phyloP scores from a whole-genome alignment of 805 yeast genomes.

The Myxozyma melibiosi region DNA sequence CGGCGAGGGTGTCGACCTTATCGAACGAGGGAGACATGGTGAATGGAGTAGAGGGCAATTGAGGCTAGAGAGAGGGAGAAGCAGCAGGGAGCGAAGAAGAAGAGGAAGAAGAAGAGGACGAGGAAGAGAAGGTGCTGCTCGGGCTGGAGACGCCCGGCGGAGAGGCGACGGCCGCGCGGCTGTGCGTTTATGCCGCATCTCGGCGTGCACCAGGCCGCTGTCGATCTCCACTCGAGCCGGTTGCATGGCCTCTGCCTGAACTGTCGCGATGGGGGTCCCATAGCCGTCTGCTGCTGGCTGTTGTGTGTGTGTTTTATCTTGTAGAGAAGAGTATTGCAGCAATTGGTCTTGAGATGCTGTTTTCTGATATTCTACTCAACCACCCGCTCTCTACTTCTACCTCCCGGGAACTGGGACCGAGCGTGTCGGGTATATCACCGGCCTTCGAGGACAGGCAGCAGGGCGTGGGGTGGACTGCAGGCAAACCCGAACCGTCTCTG shows the following conservation, averaged over 20 bases:
- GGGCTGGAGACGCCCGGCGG: conserved; percentile 29
- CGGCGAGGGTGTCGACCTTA: conserved; percentile 71
- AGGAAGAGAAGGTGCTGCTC: conserved; percentile 4
- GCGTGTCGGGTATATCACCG: no score
- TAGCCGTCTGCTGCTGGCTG: neutral
- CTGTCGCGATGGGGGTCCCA: neutral
- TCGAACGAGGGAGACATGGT: conserved; percentile 42
- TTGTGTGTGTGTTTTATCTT: no score
- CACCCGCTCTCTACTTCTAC: no score
- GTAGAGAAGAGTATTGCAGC: no score
- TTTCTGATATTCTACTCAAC: no score
- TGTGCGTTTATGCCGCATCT: conserved; percentile 2
- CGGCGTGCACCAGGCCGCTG: conserved; percentile 3
- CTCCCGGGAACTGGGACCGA: no score
- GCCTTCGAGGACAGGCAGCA: no score
- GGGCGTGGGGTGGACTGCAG: no score
- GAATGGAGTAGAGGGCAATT: neutral
- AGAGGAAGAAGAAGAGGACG: neutral
- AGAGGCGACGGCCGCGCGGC: neutral
- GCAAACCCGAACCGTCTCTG: no score
- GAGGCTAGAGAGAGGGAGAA: conserved; percentile 33
- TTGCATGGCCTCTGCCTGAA: neutral
- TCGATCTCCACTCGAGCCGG: neutral
- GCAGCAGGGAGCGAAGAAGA: neutral
- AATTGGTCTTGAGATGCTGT: no score